phyloP scores from a whole-genome alignment of 2,329 filamentous ascomycete genomes.

The Arthrocladium fulminans region DNA sequence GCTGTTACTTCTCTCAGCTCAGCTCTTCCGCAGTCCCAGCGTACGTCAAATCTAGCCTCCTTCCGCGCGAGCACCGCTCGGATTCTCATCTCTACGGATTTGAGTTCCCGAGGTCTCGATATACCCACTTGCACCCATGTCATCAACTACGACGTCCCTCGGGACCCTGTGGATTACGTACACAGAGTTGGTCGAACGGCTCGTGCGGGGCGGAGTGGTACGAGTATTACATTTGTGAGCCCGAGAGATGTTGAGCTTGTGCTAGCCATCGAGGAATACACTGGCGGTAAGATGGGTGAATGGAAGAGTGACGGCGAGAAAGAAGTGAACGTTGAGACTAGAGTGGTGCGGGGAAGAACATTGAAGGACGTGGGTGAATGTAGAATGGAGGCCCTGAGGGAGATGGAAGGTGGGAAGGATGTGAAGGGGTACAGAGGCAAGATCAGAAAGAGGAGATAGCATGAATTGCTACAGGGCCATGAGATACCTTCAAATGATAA shows the following conservation, averaged over 20 bases:
- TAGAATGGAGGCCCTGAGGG: conserved; percentile 81
- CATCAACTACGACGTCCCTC: conserved; percentile 89
- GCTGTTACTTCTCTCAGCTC: conserved; percentile 88
- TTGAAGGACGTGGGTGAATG: conserved; percentile 90
- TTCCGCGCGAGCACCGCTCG: conserved; percentile 85
- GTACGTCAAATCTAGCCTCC: conserved; percentile 76
- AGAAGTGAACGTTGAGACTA: conserved; percentile 84
- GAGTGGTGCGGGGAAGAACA: conserved; percentile 67
- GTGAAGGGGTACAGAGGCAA: conserved; percentile 70
- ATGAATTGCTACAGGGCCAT: too few relatives aligned
- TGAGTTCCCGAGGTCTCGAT: conserved; percentile 87
- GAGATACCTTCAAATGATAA: too few relatives aligned
- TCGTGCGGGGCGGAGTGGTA: conserved; percentile 74
- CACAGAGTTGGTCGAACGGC: conserved; percentile 93
- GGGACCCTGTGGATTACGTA: conserved; percentile 96
- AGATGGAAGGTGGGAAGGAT: conserved; percentile 86
- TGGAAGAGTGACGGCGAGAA: conserved; percentile 62
- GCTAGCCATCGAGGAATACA: conserved; percentile 78
- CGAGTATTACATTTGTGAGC: conserved; percentile 79
- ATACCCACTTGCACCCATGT: conserved; percentile 87
- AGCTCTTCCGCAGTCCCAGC: conserved; percentile 71
- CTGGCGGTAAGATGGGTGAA: conserved; percentile 69
- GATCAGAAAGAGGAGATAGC: conserved; percentile 23
- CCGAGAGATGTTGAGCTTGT: conserved; percentile 87
- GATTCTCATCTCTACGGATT: conserved; percentile 88